A percentile compares a stretch with the other conserved stretches of the same genome.
phyloP scores from a whole-genome alignment of 1,284 basidiomycete species.

The Ceratobasidium sp. region DNA sequence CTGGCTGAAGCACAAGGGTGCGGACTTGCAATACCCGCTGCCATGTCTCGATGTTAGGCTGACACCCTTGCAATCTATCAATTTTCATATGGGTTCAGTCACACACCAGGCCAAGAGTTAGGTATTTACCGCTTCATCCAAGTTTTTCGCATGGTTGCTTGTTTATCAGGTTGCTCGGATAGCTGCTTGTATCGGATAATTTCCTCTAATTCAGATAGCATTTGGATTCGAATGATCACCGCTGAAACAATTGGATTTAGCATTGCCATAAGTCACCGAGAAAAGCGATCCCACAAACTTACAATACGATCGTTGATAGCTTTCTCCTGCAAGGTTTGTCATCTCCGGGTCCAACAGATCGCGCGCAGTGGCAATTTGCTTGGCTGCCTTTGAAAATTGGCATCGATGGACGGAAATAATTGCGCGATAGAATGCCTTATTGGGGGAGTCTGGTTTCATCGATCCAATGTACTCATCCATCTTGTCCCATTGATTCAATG shows the following conservation, averaged over 20 bases:
- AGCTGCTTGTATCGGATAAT: slow-evolving; percentile 96
- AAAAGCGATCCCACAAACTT: not conserved
- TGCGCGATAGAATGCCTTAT: slow-evolving; percentile 94
- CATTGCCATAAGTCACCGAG: not conserved
- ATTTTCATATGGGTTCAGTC: not conserved
- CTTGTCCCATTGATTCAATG: slow-evolving; percentile 93
- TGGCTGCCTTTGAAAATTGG: slow-evolving; percentile 88
- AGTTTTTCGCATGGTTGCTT: slow-evolving; percentile 82
- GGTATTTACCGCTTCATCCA: slow-evolving; percentile 87
- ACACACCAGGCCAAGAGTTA: not conserved
- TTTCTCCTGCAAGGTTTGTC: slow-evolving; percentile 91
- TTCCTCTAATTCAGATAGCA: slow-evolving; percentile 98
- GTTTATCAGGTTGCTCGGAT: slow-evolving; percentile 91
- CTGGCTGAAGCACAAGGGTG: slow-evolving; percentile 89
- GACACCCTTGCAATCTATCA: slow-evolving; percentile 86
- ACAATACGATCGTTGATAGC: slow-evolving; percentile 83
- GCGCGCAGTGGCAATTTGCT: slow-evolving; percentile 92
- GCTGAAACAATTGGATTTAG: slow-evolving; percentile 54
- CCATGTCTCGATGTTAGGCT: slow-evolving; percentile 99
- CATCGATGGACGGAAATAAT: slow-evolving; percentile 96
- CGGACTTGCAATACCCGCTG: slow-evolving; percentile 96
- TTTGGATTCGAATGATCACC: slow-evolving; percentile 95
- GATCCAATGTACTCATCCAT: slow-evolving; percentile 98
- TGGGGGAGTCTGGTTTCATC: slow-evolving; percentile 93
- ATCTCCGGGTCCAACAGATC: slow-evolving; percentile 93